phyloP scores from a whole-genome alignment of 108 stramenopile species.

The Stephanodiscus minutulus region DNA sequence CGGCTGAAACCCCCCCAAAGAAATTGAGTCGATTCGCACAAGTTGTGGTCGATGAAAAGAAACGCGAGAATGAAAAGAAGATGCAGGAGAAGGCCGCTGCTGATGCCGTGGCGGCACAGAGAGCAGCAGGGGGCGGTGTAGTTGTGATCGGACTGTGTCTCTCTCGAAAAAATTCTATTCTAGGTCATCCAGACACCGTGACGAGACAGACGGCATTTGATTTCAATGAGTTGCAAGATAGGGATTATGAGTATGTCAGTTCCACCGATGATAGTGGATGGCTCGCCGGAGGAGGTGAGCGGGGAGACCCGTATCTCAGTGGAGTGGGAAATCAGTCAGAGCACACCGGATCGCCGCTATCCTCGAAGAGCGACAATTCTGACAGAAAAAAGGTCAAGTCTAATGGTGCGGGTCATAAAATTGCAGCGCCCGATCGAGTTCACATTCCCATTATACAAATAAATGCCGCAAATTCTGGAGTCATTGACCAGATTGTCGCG shows the following conservation, averaged over 20 bases:
- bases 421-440: conserved; percentile 77
- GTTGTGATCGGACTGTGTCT: conserved; percentile 81
- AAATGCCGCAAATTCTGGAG: conserved; percentile 60
- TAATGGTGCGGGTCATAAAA: conserved; percentile 49
- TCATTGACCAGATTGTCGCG: conserved; percentile 68
- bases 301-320: conserved; percentile 37
- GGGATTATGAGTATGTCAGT: conserved; percentile 87
- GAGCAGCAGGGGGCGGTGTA: conserved; percentile 15
- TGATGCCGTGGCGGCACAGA: conserved; percentile 13
- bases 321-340: background rate
- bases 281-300: conserved; percentile 87
- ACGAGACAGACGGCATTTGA: conserved; percentile 89
- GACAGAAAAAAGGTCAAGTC: conserved; percentile 1
- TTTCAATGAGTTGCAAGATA: conserved; percentile 91
- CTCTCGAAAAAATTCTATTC: conserved; percentile 57
- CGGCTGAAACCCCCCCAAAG: conserved; percentile 20
- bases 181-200: conserved; percentile 84
- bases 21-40: conserved; percentile 25
- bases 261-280: conserved; percentile 81
- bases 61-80: conserved; percentile 9
- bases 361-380: conserved; percentile 28
- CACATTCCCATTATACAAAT: conserved; percentile 90
- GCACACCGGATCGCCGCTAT: conserved; percentile 6
- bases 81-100: conserved; percentile 8
- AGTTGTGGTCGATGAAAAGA: conserved; percentile 8